phyloP scores from a whole-genome alignment of 2,329 filamentous ascomycete species.

The Neofusicoccum kwambonambiense region DNA sequence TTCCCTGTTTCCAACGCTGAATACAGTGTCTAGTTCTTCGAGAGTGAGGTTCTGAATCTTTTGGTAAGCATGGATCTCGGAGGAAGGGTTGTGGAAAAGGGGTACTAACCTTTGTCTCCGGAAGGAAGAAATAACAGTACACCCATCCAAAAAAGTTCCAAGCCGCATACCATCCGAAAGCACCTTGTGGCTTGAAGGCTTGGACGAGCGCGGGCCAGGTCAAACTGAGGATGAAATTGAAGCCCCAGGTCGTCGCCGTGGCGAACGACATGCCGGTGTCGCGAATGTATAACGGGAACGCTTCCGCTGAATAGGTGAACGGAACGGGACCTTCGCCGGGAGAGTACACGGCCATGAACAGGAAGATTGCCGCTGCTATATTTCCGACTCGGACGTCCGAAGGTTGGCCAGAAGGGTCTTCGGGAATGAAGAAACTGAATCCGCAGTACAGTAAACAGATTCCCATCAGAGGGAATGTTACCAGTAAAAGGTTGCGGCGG shows the following conservation, averaged over 20 bases:
- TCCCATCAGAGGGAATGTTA: slow-evolving; percentile 49
- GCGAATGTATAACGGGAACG: slow-evolving; percentile 68
- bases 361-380: slow-evolving; percentile 45
- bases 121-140: slow-evolving; percentile 1
- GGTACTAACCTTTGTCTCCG: not conserved
- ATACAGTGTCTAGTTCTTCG: slow-evolving; percentile 52
- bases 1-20: slow-evolving; percentile 46
- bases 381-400: slow-evolving; percentile 27
- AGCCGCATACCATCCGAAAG: slow-evolving; percentile 61
- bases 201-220: slow-evolving; percentile 60
- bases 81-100: too few relatives aligned
- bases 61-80: not conserved
- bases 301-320: slow-evolving; percentile 63
- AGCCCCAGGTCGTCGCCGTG: slow-evolving; percentile 64
- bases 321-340: slow-evolving; percentile 45
- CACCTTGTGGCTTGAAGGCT: slow-evolving; percentile 51
- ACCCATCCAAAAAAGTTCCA: slow-evolving; percentile 57
- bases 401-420: slow-evolving; percentile 23
- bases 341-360: slow-evolving; percentile 54
- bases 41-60: slow-evolving; percentile 37
- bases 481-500: slow-evolving; percentile 43
- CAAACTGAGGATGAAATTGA: slow-evolving; percentile 58
- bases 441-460: slow-evolving; percentile 52
- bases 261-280: slow-evolving; percentile 71
- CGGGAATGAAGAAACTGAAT: slow-evolving; percentile 38